Conservation (phyloP, 768 basidiomycete species). For the Leucocoprinus sp. region DNA sequence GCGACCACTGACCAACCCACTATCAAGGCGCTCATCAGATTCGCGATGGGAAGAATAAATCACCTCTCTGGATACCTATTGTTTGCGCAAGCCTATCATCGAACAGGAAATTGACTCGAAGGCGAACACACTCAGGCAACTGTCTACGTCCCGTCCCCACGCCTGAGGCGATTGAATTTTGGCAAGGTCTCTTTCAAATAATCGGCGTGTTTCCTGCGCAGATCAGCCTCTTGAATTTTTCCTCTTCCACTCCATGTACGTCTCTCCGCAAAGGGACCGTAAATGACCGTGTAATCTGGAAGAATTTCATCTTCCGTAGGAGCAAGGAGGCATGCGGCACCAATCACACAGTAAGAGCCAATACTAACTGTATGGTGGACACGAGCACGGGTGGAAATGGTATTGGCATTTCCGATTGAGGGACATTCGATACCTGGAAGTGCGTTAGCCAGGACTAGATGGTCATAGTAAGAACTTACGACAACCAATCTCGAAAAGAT, state of each 20-base stretch:
- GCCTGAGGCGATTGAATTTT: slow-evolving; percentile 73
- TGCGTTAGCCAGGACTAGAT: background rate
- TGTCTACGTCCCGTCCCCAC: slow-evolving; percentile 43
- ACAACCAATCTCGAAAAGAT: slow-evolving; percentile 90
- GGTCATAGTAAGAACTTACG: slow-evolving; percentile 43
- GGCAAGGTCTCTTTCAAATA: slow-evolving; percentile 89
- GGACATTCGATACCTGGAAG: slow-evolving; percentile 76
- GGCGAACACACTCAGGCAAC: slow-evolving; percentile 2
- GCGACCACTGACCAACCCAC: too few relatives aligned
- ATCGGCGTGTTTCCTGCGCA: slow-evolving; percentile 83
- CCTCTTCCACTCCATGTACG: slow-evolving; percentile 83
- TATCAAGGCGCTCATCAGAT: too few relatives aligned
- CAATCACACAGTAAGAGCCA: slow-evolving; percentile 74
- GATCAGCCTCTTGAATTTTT: slow-evolving; percentile 71
- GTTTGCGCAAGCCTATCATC: too few relatives aligned
- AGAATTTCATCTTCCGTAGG: slow-evolving; percentile 73
- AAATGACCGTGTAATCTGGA: slow-evolving; percentile 78
- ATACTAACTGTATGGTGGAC: slow-evolving; percentile 80
- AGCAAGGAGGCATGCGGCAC: slow-evolving; percentile 71
- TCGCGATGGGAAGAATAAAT: too few relatives aligned
- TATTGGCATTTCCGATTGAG: slow-evolving; percentile 78
- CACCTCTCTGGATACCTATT: too few relatives aligned
- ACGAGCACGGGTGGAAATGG: slow-evolving; percentile 74
- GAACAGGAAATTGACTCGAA: too few relatives aligned
- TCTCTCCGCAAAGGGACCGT: slow-evolving; percentile 67